phyloP scores from a whole-genome alignment of 2,329 filamentous ascomycete genomes.

The Penicillium crustosum region DNA sequence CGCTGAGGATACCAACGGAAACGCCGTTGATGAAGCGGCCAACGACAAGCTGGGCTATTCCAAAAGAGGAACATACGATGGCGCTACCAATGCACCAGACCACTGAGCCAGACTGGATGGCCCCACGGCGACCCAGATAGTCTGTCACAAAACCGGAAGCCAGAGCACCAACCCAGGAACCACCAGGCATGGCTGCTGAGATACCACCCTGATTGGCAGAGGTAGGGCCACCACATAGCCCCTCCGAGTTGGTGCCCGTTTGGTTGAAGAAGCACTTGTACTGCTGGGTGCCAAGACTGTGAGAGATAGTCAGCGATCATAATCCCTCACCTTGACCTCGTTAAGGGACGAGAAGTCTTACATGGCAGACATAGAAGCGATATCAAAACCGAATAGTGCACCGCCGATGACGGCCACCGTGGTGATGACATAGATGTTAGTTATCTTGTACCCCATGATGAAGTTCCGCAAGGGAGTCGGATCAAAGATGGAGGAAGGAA shows the following conservation, averaged over 20 bases:
- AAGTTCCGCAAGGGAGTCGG: background rate
- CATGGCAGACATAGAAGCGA: slow-evolving; percentile 70
- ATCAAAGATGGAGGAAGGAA: background rate
- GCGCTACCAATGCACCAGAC: slow-evolving; percentile 57
- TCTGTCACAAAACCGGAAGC: slow-evolving; percentile 57
- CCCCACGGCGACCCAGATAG: slow-evolving; percentile 52
- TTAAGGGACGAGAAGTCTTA: background rate
- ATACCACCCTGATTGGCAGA: slow-evolving; percentile 65
- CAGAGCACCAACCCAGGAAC: slow-evolving; percentile 65
- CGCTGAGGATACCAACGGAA: slow-evolving; percentile 71
- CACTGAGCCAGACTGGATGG: slow-evolving; percentile 54
- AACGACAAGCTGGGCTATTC: slow-evolving; percentile 68
- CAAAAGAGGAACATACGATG: slow-evolving; percentile 63
- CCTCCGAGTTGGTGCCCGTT: slow-evolving; percentile 33
- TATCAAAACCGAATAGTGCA: slow-evolving; percentile 75
- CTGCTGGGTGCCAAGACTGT: slow-evolving; percentile 60
- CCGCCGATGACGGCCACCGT: slow-evolving; percentile 63
- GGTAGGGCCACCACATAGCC: slow-evolving; percentile 44
- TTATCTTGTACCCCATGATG: slow-evolving; percentile 43
- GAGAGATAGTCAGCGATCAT: background rate
- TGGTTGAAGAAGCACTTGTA: slow-evolving; percentile 73
- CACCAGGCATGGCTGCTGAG: slow-evolving; percentile 71
- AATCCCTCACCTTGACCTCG: too few species aligned
- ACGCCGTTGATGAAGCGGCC: slow-evolving; percentile 71
- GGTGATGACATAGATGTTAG: slow-evolving; percentile 60